Evolutionary conservation across 148 eudicot genomes (phyloP), one percentile per base, ranked within the genome.

Genomic region (Chenopodium album): DNA sequence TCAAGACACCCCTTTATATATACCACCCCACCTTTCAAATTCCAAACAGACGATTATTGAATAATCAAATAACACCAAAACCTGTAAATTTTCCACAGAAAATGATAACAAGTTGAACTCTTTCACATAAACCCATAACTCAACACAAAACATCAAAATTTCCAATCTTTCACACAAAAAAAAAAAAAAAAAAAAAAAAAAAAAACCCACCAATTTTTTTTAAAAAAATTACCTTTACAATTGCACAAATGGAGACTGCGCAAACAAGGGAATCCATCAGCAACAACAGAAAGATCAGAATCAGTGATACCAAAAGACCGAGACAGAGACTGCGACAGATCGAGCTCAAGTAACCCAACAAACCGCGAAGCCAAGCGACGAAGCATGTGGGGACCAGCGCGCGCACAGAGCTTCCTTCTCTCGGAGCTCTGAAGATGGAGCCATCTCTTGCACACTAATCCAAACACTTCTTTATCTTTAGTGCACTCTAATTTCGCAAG

Each of bases 301-400:
- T 97, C 98, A 37, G 92, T 90, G 32, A 97, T 95, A 11, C 98
- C 99, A 0, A 90, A 97, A 19, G 98, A 97, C 3, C 99, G 80
- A 0, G 94, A 89, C 0, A 82, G 77, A 20, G 92, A 92, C 87
- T 96, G 99, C 0, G 95, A 89, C 2, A 94, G 89, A 76, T 96
- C 94, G 6, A 96, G 94, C 37, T 94, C 90, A 11, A 44, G 83
- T 32, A 94, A 83, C 8, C 85, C 78, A 37, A 89, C 80, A 85
- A 94, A 96, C 2, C 99, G 88, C 2, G 87, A 87, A 11, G 97
- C 97, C 84, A 96, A 80, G 68, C 86, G 94, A 5, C 82, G 86
- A 32, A 96, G 94, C 98, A 96, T 92, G 87, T 89, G 95, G 41
- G 92, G 94, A 7, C 99, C 99, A 52, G 99, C 99, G 2, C 99